Evolutionary conservation across 495 filamentous ascomycete genomes (phyloP), one percentile per base, ranked within the genome.

Genomic region (Lasiosphaeria hispida): DNA sequence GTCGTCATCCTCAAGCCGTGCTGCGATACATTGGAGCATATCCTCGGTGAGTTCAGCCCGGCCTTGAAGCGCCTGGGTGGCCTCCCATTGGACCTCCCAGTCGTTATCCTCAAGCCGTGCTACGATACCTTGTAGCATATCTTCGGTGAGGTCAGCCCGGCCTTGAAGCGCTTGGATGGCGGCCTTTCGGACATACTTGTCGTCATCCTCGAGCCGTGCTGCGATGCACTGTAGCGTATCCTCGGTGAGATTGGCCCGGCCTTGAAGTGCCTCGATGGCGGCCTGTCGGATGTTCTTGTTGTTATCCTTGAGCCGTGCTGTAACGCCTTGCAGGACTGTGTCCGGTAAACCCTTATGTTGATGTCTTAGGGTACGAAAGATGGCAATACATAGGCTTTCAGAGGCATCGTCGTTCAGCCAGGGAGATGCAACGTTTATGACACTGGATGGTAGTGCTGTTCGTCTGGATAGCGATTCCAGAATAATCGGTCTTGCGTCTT

Each of bases 391-490:
- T 45, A 56, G 41, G 39, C 14, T 14, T 35, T 52, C 19, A 34
- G 42, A 55, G 49, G 37, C 55, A 37, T 30, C 18, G 47, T 47
- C 38, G 13, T 45, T 14, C 19, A 67, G 35, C 56, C 62, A 67
- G 47, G 47, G 41, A 63, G 33, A 3, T 45, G 48, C 30, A n/a
- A 62, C 15, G 17, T 58, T 14, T 41, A 68, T 52, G 37, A 69
- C 40, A 17, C 44, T 61, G 17, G 52, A 55, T 45, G 67, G 62
- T 17, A 63, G 48, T 39, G 48, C 38, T 52, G 52, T 23, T 39
- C 59, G 64, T 60, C 17, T 50, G 39, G 45, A 45, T 53, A 68
- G 33, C 49, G 57, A 62, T 19, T 40, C 15, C 17, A 68, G 41
- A 56, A 66, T 36, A 50, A 37, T 61, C 34, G 1, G 11, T 40